phyloP scores from a whole-genome alignment of 331 rosid genomes.

The Cydonia oblonga region DNA sequence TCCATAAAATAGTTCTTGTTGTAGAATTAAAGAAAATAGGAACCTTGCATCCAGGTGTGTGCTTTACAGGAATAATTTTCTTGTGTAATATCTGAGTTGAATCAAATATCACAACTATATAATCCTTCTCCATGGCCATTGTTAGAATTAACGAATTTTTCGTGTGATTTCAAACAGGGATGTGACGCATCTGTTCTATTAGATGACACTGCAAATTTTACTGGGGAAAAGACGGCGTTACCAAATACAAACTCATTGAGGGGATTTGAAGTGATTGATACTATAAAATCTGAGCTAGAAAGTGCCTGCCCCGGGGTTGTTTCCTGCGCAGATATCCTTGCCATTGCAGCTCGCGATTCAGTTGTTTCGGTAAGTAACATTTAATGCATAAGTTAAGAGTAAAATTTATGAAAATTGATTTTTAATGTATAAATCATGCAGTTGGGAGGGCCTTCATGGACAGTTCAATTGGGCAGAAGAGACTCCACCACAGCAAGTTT shows the following conservation, averaged over 20 bases:
- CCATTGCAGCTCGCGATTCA: constrained; percentile 71
- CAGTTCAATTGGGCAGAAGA: constrained; percentile 52
- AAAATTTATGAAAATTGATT: not conserved
- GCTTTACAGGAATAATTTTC: not conserved
- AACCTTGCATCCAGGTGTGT: not conserved
- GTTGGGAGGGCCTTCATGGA: constrained; percentile 69
- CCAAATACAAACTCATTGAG: constrained; percentile 55
- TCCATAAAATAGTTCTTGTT: not conserved
- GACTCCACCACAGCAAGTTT: constrained; percentile 66
- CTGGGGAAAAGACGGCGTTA: constrained; percentile 71
- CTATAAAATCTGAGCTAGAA: constrained; percentile 53
- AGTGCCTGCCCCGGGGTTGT: constrained; percentile 58
- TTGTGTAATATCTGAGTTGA: not conserved
- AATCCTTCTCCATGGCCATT: not conserved
- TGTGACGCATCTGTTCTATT: constrained; percentile 78
- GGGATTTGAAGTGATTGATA: constrained; percentile 64
- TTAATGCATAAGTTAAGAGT: not conserved
- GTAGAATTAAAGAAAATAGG: not conserved
- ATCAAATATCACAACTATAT: not conserved
- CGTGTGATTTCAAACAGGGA: constrained; percentile 36
- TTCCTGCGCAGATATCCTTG: constrained; percentile 79
- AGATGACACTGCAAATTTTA: constrained; percentile 60
- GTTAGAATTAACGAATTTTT: not conserved
- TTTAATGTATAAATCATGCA: not conserved
- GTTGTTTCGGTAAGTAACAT: constrained; percentile 37